Evolutionary conservation across 768 basidiomycete species (phyloP), one percentile per base, ranked within the genome.

Genomic region (Scleroderma citrinum): DNA sequence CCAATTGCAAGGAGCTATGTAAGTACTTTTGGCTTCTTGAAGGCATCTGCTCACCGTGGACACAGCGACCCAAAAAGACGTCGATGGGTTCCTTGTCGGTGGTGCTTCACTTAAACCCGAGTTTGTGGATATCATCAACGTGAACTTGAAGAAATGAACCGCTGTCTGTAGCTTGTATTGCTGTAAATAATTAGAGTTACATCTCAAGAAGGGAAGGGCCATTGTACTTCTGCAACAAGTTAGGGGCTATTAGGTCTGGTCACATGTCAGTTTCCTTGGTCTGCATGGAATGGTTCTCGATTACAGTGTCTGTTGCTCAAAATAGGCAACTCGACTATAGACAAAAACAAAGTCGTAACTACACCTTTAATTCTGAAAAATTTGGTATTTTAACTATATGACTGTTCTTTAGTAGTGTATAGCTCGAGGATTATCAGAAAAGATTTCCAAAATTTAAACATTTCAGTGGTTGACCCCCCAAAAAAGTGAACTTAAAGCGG

Each of bases 81-180:
- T 97, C 40, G 95, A 98, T 66, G 95, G 95, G 8, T 97, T 98
- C 86, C 83, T 98, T 56, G 95, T 98, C 34, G 95, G 94, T 21
- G 94, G 95, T 21, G 95, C 95, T 30, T 97, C 94, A 14, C 79
- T 99, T 70, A 99, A 98, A 74, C 93, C 94, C 35, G 94, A 97
- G 70, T 96, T 98, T 60, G 82, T 87, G 41, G 75, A 94, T 52
- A 95, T 96, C 63, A 82, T 94, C 76, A 94, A 93, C 60, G 75
- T 77, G 32, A 83, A 68, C n/a, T n/a, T n/a, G 57, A 71, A 61
- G 56, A 17, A 55, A 30, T 66, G 51, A 51, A 31, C 12, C 17
- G 19, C 13, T 29, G 41, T 16, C 21, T 16, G 17, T 16, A 13
- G 8, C 26, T 29, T 29, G 26, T 29, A 29, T 5, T 5, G 8